A percentile compares a stretch with the other conserved stretches of the same genome.
Evolutionary conservation across 306 rosid species (phyloP).

Genomic region (Gillenia trifoliata): DNA sequence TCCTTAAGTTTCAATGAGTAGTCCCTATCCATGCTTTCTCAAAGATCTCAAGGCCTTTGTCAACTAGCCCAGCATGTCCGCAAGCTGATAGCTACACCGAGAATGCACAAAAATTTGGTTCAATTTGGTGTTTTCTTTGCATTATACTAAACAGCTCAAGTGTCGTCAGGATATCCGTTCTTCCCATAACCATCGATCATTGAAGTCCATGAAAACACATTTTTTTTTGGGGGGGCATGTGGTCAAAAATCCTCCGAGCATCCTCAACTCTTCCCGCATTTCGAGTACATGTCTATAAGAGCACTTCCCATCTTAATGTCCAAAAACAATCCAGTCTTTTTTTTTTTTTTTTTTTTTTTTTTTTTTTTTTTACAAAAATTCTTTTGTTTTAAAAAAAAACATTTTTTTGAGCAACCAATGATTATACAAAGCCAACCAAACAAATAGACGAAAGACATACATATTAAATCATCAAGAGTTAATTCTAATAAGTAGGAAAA

Average conservation of each 20-base stretch:
- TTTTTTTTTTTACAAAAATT: too few species aligned
- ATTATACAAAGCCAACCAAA: too few species aligned
- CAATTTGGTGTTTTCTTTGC: slow-evolving; percentile 33
- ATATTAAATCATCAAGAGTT: too few species aligned
- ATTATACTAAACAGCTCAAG: slow-evolving; percentile 57
- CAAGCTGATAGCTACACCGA: slow-evolving; percentile 82
- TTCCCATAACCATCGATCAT: slow-evolving; percentile 96
- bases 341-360: too few species aligned
- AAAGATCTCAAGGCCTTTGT: slow-evolving; percentile 67
- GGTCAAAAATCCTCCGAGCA: slow-evolving; percentile 57
- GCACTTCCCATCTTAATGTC: slow-evolving; percentile 78
- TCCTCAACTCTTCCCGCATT: slow-evolving; percentile 72
- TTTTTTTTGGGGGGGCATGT: slow-evolving; percentile 61
- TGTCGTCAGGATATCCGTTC: slow-evolving; percentile 63
- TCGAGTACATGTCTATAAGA: slow-evolving; percentile 76
- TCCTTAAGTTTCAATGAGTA: slow-evolving; percentile 56
- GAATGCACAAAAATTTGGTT: slow-evolving; percentile 74
- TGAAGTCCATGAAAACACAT: slow-evolving; percentile 92
- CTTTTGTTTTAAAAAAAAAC: too few species aligned
- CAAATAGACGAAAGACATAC: too few species aligned
- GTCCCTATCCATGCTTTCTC: slow-evolving; percentile 56
- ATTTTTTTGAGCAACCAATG: too few species aligned
- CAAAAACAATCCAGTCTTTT: slow-evolving; percentile 47
- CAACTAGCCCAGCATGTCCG: slow-evolving; percentile 76
- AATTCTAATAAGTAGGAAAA: too few species aligned